phyloP scores from a whole-genome alignment of 2,329 filamentous ascomycete genomes.

The Albifimbria verrucaria region DNA sequence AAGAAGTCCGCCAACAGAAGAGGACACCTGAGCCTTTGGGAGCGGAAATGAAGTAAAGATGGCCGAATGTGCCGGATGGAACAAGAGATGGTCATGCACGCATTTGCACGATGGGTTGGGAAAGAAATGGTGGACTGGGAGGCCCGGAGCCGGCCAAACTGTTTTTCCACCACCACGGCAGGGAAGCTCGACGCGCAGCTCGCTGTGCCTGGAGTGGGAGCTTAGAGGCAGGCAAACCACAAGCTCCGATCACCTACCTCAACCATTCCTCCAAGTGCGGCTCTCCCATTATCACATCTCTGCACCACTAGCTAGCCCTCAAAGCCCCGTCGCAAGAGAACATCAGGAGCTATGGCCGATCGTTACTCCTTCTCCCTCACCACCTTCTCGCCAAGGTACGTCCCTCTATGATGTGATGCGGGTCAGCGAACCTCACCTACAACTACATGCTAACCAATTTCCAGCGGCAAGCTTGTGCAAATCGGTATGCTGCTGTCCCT shows the following conservation, averaged over 20 bases:
- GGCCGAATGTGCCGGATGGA: conserved; percentile 18
- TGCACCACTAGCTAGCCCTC: conserved; percentile 5
- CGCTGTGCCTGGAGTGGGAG: conserved; percentile 28
- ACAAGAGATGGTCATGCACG: conserved; percentile 1
- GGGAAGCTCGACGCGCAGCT: conserved; percentile 35
- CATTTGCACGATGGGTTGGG: not conserved
- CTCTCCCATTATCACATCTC: conserved; percentile 16
- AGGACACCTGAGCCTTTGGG: conserved; percentile 28
- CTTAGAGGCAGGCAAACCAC: not conserved
- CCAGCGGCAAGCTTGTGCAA: conserved; percentile 96
- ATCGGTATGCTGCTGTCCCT: conserved; percentile 58
- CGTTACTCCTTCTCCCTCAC: conserved; percentile 99
- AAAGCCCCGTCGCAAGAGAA: conserved; percentile 1
- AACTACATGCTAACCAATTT: conserved; percentile 17
- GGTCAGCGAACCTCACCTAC: not conserved
- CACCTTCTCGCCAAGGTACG: conserved; percentile 98
- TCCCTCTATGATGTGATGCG: conserved; percentile 24
- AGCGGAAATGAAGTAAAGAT: conserved; percentile 13
- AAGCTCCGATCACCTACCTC: conserved; percentile 6
- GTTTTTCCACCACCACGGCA: conserved; percentile 19
- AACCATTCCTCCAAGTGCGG: conserved; percentile 16
- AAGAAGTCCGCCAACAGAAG: conserved; percentile 18
- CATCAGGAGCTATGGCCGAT: conserved; percentile 73
- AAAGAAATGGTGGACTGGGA: too few species aligned
- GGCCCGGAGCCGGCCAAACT: conserved; percentile 22